phyloP scores from a whole-genome alignment of 1,139 yeast species.

The Casaregolazyma lundiana region DNA sequence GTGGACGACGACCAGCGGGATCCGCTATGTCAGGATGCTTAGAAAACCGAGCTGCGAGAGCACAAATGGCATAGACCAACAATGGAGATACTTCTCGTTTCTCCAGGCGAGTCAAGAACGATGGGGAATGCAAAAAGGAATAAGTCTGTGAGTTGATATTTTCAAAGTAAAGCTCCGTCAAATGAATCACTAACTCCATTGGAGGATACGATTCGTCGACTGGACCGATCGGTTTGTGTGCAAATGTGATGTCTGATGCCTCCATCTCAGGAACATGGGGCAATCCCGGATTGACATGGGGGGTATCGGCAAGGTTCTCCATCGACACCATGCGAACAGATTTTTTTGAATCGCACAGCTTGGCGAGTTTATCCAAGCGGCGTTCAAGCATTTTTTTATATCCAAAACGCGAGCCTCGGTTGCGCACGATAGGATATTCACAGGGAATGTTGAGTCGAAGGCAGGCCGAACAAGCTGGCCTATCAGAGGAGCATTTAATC shows the following conservation, averaged over 20 bases:
- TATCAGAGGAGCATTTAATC: conserved; percentile 36
- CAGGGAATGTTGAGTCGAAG: conserved; percentile 33
- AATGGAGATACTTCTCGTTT: conserved; percentile 30
- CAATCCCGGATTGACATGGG: background rate
- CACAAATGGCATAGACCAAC: conserved; percentile 35
- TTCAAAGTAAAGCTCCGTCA: conserved; percentile 31
- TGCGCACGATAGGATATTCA: conserved; percentile 35
- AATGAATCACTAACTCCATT: conserved; percentile 24
- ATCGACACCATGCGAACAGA: background rate
- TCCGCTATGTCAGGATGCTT: conserved; percentile 29
- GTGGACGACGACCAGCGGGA: conserved; percentile 17
- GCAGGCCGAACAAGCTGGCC: conserved; percentile 38
- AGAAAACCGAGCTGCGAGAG: conserved; percentile 35
- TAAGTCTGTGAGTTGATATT: conserved; percentile 37
- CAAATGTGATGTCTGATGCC: background rate
- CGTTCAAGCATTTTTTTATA: conserved; percentile 33
- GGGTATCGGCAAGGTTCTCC: background rate
- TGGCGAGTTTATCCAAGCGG: conserved; percentile 28
- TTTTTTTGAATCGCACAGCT: background rate
- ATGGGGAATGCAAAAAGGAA: conserved; percentile 34
- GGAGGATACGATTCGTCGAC: conserved; percentile 17
- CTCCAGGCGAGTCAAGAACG: conserved; percentile 31
- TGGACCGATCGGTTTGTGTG: background rate
- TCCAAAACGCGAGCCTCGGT: conserved; percentile 37
- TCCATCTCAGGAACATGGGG: conserved; percentile 6